A percentile compares a stretch with the other conserved stretches of the same genome.
Evolutionary conservation across 78 protist species (phyloP).

Genomic region (Bigelowiella natans): DNA sequence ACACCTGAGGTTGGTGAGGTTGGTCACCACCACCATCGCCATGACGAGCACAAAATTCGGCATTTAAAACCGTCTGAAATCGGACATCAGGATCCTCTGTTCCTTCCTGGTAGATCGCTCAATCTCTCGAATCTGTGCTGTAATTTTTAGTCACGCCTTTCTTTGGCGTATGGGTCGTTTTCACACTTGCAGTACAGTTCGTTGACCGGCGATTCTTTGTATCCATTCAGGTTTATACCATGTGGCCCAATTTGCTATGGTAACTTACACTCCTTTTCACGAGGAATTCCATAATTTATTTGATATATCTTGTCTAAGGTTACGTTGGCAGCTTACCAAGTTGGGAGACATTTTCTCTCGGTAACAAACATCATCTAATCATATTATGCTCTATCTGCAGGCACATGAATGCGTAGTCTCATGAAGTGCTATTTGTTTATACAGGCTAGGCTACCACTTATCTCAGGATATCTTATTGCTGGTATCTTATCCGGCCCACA

Average conservation of each 20-base stretch:
- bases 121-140: too few relatives aligned
- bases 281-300: neutral
- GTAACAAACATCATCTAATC: too few relatives aligned
- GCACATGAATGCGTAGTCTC: neutral
- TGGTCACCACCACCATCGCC: too few relatives aligned
- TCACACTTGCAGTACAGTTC: too few relatives aligned
- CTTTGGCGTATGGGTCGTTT: too few relatives aligned
- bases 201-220: too few relatives aligned
- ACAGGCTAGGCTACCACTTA: neutral
- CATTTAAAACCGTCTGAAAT: neutral
- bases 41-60: neutral
- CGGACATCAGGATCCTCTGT: neutral
- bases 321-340: neutral
- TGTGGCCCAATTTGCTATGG: neutral
- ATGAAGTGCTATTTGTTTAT: neutral
- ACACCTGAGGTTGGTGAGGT: too few relatives aligned
- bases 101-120: too few relatives aligned
- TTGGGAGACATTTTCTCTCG: neutral
- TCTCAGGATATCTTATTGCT: neutral
- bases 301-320: neutral
- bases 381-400: neutral
- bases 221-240: neutral
- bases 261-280: neutral
- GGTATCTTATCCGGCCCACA: neutral
- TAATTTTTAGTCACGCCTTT: too few relatives aligned